Evolutionary conservation across 163 green algal species (phyloP), one percentile per base, ranked within the genome.

Genomic region (Smithsoniella earleae): DNA sequence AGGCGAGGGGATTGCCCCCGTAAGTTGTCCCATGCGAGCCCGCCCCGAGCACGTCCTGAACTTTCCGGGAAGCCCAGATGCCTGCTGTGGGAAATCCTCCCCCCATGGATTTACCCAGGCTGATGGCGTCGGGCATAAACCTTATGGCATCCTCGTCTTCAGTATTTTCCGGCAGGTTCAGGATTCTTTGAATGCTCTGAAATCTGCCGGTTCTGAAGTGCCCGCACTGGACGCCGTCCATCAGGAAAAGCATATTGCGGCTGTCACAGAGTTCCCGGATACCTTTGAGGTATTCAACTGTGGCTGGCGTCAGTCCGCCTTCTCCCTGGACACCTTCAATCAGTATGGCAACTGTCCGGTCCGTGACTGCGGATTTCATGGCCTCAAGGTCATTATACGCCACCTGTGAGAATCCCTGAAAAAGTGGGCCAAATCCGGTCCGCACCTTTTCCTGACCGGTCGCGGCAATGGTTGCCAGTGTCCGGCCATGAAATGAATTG

Each of bases 1-100:
- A 97, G 37, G 98, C 92, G 33, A 99, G 82, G 1, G 93, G 94
- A 82, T 91, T 92, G 49, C 94, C 94, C 2, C 94, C 94, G 85
- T 98, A 99, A 0, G 94, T 99, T 76, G 86, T 95, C 13, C 94
- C 94, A 77, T 98, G 94, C 80, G 98, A 93, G 25, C 89, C 83
- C 82, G 77, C 10, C 31, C 40, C 3, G 20, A 99, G 97, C 4
- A 85, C 90, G 46, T 92, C 86, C 6, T 93, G 91, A 40, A 99
- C 90, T 2, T 85, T 62, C 76, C n/a, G n/a, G n/a, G n/a, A n/a
- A n/a, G n/a, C n/a, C n/a, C n/a, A n/a, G n/a, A n/a, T n/a, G n/a
- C n/a, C n/a, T n/a, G n/a, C n/a, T n/a, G n/a, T n/a, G n/a, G n/a
- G n/a, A n/a, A n/a, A n/a, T n/a, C n/a, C n/a, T n/a, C n/a, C n/a